These are phyloP conservation scores for Fomitiporia mediterranea DNA, from an alignment of 1,284 basidiomycete genomes.

Conservation along the genomic window DNA sequence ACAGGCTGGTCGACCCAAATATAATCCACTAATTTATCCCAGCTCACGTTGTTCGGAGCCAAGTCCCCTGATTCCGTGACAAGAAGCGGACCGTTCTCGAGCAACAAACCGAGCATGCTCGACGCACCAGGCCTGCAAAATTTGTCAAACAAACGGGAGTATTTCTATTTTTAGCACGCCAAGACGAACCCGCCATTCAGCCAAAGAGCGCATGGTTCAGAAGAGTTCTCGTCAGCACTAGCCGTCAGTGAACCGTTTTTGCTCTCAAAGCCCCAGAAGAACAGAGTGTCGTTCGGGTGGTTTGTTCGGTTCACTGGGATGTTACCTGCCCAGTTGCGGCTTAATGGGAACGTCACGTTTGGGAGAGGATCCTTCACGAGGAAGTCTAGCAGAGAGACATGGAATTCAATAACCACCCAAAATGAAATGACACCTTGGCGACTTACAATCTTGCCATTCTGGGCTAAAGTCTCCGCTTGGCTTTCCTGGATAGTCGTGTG, in stretches of 20 bases:
- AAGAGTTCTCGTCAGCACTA: conserved; percentile 26
- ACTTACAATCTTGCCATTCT: conserved; percentile 60
- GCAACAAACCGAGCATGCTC: conserved; percentile 57
- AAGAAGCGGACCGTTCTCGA: conserved; percentile 69
- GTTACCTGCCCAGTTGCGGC: conserved; percentile 62
- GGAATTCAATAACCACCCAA: background rate
- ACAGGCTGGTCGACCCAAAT: conserved; percentile 75
- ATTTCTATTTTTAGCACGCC: conserved; percentile 2
- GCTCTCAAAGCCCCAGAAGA: conserved; percentile 69
- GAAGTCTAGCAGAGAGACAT: conserved; percentile 30
- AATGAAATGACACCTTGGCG: background rate
- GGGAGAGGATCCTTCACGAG: conserved; percentile 52
- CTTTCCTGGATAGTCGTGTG: conserved; percentile 48
- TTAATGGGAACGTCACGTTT: conserved; percentile 55
- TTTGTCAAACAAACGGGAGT: background rate
- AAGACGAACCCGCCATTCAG: conserved; percentile 60
- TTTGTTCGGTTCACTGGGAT: conserved; percentile 57
- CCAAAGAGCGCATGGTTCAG: conserved; percentile 72
- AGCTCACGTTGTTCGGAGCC: conserved; percentile 48
- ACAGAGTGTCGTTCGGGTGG: conserved; percentile 67
- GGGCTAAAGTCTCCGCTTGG: conserved; percentile 49
- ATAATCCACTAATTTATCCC: conserved; percentile 58
- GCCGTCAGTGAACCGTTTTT: conserved; percentile 53
- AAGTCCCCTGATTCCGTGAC: conserved; percentile 46
- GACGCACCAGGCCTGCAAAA: conserved; percentile 59